Percentiles rank a stretch among this genome's conserved stretches.
Evolutionary conservation across 1,284 basidiomycete genomes (phyloP).

Genomic region (Salmacisia buchloeana): DNA sequence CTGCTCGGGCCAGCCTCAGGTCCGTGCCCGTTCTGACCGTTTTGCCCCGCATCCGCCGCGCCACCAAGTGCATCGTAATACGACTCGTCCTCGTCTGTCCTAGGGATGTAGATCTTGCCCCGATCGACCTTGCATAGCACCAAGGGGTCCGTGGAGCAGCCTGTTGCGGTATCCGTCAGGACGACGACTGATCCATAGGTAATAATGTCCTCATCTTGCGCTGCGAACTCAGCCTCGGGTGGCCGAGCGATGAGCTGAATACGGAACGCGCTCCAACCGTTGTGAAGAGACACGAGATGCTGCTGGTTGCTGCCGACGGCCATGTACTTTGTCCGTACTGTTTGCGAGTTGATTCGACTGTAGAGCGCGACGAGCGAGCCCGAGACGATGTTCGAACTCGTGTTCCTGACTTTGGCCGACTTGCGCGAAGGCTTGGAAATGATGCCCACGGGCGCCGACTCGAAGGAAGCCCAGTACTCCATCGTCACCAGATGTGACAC

Average conservation of each 20-base stretch:
- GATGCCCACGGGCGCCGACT: constrained; percentile 83
- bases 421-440: constrained; percentile 97
- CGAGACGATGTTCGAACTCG: constrained; percentile 80
- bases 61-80: neutral
- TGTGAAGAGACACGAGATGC: constrained; percentile 73
- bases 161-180: constrained; percentile 74
- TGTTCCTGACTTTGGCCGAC: constrained; percentile 89
- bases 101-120: constrained; percentile 58
- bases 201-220: constrained; percentile 53
- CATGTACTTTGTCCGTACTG: constrained; percentile 94
- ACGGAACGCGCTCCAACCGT: constrained; percentile 87
- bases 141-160: constrained; percentile 76
- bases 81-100: constrained; percentile 14
- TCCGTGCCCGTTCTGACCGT: no score
- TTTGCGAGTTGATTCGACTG: constrained; percentile 94
- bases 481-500: constrained; percentile 14
- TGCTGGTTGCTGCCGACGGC: constrained; percentile 61
- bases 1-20: no score
- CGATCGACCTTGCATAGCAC: constrained; percentile 89
- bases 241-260: constrained; percentile 59
- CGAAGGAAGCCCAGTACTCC: constrained; percentile 74
- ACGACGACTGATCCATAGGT: constrained; percentile 86
- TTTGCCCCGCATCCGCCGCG: neutral
- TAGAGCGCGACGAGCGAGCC: constrained; percentile 88
- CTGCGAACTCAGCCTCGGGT: constrained; percentile 26